Conservation (phyloP, 108 stramenopile genomes). For the Thalassiosira profunda region DNA sequence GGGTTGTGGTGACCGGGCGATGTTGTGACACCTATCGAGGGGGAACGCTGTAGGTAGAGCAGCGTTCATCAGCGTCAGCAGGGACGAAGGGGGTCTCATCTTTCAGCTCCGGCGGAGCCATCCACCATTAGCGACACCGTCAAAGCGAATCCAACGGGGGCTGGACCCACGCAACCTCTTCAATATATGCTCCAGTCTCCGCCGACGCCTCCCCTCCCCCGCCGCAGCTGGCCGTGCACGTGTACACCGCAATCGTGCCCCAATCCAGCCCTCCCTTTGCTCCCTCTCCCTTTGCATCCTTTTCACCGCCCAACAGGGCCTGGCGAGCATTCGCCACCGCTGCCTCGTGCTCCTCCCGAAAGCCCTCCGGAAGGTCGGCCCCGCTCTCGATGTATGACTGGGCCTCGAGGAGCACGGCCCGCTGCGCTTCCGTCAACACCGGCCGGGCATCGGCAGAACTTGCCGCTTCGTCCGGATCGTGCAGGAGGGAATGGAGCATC, state of each 20-base stretch:
- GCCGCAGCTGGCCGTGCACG: constrained; percentile 85
- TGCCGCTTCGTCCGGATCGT: constrained; percentile 19
- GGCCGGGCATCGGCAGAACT: not conserved
- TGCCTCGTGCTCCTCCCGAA: constrained; percentile 67
- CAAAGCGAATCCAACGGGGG: constrained; percentile 79
- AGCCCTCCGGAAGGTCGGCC: constrained; percentile 62
- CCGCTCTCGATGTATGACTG: constrained; percentile 45
- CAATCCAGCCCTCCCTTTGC: constrained; percentile 61
- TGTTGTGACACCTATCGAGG: no score
- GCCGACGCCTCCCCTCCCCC: constrained; percentile 10
- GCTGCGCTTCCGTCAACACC: constrained; percentile 43
- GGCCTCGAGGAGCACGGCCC: constrained; percentile 56
- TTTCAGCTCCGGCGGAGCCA: no score
- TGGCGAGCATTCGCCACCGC: constrained; percentile 52
- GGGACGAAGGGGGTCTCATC: no score
- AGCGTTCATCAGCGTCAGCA: no score
- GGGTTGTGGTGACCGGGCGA: no score
- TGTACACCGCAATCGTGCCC: constrained; percentile 83
- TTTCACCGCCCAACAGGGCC: constrained; percentile 26
- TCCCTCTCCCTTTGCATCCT: constrained; percentile 10
- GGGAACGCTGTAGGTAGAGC: no score
- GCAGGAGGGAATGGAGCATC: constrained; percentile 77
- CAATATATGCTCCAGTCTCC: constrained; percentile 66
- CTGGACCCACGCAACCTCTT: constrained; percentile 89
- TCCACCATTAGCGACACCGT: no score